A percentile compares a stretch with the other conserved stretches of the same genome.
Evolutionary conservation across 2,329 filamentous ascomycete genomes (phyloP).

Genomic region (Beauveria bassiana): DNA sequence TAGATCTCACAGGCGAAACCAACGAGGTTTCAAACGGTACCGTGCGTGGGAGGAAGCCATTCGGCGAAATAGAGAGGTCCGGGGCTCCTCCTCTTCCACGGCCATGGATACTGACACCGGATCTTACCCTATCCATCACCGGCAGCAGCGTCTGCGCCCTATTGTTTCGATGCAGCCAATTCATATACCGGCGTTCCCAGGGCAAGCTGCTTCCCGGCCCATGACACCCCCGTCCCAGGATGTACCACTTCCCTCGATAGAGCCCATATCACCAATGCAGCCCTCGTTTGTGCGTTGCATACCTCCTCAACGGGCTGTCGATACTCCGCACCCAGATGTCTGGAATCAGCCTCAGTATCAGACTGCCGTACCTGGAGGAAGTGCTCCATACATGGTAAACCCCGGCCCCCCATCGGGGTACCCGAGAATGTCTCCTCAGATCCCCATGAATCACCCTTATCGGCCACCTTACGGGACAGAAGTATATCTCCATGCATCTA

Average conservation of each 20-base stretch:
- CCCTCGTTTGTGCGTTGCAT: constrained; percentile 28
- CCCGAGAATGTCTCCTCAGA: not conserved
- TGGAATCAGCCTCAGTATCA: constrained; percentile 1
- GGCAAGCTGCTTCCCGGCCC: not conserved
- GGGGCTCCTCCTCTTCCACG: not conserved
- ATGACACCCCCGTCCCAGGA: constrained; percentile 26
- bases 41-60: constrained; percentile 35
- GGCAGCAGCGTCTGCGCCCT: not conserved
- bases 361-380: not conserved
- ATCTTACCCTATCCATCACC: not conserved
- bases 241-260: constrained; percentile 39
- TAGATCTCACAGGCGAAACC: constrained; percentile 20
- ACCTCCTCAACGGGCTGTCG: constrained; percentile 21
- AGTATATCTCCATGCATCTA: not conserved
- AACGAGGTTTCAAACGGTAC: constrained; percentile 40
- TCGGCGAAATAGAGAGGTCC: constrained; percentile 20
- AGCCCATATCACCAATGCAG: constrained; percentile 31
- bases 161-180: not conserved
- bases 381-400: not conserved
- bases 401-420: not conserved
- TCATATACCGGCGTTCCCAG: not conserved
- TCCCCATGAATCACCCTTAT: not conserved
- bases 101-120: not conserved
- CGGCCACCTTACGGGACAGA: not conserved
- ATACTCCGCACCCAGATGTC: constrained; percentile 12